Percentiles rank a stretch among this genome's conserved stretches.
Conservation (phyloP, 2,329 filamentous ascomycete species). For the Colletotrichum sp. region DNA sequence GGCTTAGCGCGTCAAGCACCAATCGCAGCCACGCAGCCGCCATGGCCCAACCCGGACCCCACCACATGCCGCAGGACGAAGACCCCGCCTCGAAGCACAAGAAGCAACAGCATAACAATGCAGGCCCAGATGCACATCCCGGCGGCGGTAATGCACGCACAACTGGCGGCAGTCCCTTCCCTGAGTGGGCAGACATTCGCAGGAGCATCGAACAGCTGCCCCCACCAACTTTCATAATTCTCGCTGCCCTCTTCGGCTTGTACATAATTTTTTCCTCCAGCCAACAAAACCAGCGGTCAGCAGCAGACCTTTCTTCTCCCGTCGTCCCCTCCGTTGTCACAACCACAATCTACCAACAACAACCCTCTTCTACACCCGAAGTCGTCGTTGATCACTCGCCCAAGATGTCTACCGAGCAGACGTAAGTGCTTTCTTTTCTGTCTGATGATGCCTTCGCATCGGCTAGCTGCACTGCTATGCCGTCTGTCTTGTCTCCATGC, state of each 20-base stretch:
- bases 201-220: constrained; percentile 42
- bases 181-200: constrained; percentile 21
- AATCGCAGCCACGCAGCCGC: neutral
- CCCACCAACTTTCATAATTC: constrained; percentile 47
- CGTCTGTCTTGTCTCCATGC: neutral
- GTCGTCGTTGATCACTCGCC: constrained; percentile 29
- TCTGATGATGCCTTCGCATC: constrained; percentile 12
- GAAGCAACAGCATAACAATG: constrained; percentile 22
- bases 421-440: constrained; percentile 62
- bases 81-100: constrained; percentile 36
- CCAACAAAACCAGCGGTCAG: constrained; percentile 23
- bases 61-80: constrained; percentile 29
- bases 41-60: constrained; percentile 32
- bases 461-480: neutral
- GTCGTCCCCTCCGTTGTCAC: constrained; percentile 16
- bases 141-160: neutral
- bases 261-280: constrained; percentile 39
- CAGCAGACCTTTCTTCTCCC: constrained; percentile 28
- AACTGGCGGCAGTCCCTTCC: neutral
- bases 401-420: constrained; percentile 84
- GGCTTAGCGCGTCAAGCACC: neutral
- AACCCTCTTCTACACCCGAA: constrained; percentile 20
- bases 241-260: constrained; percentile 40
- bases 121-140: neutral
- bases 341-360: constrained; percentile 24